Base-by-base conservation (phyloP, 2,329 filamentous ascomycete genomes). In the Neurospora sp. region DNA sequence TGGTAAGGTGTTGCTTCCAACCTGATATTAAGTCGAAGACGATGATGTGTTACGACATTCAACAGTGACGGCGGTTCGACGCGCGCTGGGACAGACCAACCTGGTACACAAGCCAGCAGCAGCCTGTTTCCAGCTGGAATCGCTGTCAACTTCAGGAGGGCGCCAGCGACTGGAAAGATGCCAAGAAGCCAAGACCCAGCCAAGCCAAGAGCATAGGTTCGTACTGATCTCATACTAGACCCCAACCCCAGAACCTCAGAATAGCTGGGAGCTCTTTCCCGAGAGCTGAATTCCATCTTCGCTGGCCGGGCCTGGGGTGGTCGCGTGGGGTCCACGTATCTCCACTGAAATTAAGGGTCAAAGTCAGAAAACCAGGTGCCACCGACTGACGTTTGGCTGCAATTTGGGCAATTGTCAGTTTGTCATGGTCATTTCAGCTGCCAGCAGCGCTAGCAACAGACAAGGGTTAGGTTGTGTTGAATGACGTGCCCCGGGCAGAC, bases 11-110 rank as follows among this genome's bases (percentile, higher is more conserved):
- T 58, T 58, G 46, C 23, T 58, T 58, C 46, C 52, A 62, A 58
- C 23, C 46, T 58, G 23, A 33, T 33, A 33, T 17, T 62, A 58
- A 23, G 43, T 33, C 42, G n/a, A 19, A 19, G 42, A 46, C 43
- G 46, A 67, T 67, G 43, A 68, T 46, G 70, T 75, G 71, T 75
- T 73, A 74, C 73, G 72, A 72, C 73, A 75, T 73, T 71, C 67
- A 40, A 62, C 68, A 68, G 69, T 73, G 71, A 72, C 72, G 72
- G 72, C 72, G 52, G 52, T 62, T 33, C 52, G 23, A 62, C 52
- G 52, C 46, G 46, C 7, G 52, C 52, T 62, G 52, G 43, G 43
- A 52, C 19, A 52, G 43, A 52, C 40, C 71, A 72, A 72, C 69
- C 69, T 70, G 72, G 70, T 28, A 73, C 72, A 74, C 69, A 68